Conservation (phyloP, 345 rosid genomes). For the Salix viminalis region DNA sequence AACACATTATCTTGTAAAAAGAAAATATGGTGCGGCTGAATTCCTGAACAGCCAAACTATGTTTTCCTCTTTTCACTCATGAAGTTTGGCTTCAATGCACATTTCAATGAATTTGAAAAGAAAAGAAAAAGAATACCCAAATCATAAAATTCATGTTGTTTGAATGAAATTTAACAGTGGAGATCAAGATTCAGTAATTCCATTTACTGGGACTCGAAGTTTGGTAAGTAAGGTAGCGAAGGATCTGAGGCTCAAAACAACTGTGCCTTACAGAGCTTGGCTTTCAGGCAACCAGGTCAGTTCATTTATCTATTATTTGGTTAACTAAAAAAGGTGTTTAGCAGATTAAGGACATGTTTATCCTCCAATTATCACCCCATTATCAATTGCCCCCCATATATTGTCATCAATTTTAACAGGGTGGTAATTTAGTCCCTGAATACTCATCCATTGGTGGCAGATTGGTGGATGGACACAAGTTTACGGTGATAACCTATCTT, state of each 20-base stretch:
- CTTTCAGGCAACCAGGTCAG: conserved; percentile 20
- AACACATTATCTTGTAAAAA: too few species aligned
- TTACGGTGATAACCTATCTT: conserved; percentile 9
- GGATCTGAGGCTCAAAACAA: conserved; percentile 4
- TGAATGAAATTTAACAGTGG: conserved; percentile 9
- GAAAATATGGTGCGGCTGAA: too few species aligned
- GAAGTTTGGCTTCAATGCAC: too few species aligned
- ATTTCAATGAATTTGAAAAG: too few species aligned
- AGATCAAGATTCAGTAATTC: conserved; percentile 22
- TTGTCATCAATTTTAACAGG: too few species aligned
- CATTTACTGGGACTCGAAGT: conserved; percentile 16
- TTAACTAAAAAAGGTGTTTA: too few species aligned
- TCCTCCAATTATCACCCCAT: not conserved
- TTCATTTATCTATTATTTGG: not conserved
- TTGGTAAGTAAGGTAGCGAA: conserved; percentile 4
- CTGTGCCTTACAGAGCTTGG: conserved; percentile 14
- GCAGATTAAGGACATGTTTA: not conserved
- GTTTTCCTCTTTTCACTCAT: too few species aligned
- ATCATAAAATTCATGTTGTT: too few species aligned
- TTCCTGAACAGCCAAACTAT: too few species aligned
- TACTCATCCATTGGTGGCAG: not conserved
- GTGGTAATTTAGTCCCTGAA: too few species aligned
- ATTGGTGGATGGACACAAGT: conserved; percentile 26
- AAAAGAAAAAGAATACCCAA: too few species aligned
- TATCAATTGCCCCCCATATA: not conserved